Evolutionary conservation across 1,284 basidiomycete species (phyloP), one percentile per base, ranked within the genome.

Genomic region (Agroathelia rolfsii): DNA sequence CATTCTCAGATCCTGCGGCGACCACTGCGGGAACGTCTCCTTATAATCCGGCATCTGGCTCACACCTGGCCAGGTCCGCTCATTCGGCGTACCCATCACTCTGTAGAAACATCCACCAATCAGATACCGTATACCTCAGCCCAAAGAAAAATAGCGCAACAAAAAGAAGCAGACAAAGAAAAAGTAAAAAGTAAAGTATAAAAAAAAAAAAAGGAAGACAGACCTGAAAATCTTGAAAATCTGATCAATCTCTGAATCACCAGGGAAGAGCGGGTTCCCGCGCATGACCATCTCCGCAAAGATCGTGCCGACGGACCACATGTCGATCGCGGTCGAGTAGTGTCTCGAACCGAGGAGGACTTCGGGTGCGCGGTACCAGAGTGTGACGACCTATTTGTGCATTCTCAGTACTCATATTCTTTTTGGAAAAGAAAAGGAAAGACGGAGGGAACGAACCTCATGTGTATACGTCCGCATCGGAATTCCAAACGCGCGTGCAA

Each of bases 161-260:
- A 21, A 24, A 2, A 10, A 10, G 12, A 26, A 22, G 26, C 5
- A 21, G 24, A 39, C 23, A 13, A 13, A 17, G 32, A 24, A 15
- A 13, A 11, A 6, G 13, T n/a, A 21, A n/a, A 24, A 28, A 3
- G 27, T n/a, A 11, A 28, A 23, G 22, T 10, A 31, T 15, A 20
- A 24, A 24, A 11, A 18, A 12, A 9, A 25, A 9, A 15, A 32
- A 38, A 16, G 25, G 24, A 24, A 16, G 17, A 49, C 69, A 36
- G 41, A 87, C 88, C 86, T 76, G 72, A 98, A 98, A 51, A 97
- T 98, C 60, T 92, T 88, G 75, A 97, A 98, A 47, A 98, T 98
- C 63, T 98, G 93, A 62, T 98, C 94, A 49, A 98, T 98, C 61
- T 98, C 94, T 17, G 92, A 96, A 61, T 98, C 94, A 6, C 95